Conservation (phyloP, 495 filamentous ascomycete genomes). For the Bryoglossum gracile region DNA sequence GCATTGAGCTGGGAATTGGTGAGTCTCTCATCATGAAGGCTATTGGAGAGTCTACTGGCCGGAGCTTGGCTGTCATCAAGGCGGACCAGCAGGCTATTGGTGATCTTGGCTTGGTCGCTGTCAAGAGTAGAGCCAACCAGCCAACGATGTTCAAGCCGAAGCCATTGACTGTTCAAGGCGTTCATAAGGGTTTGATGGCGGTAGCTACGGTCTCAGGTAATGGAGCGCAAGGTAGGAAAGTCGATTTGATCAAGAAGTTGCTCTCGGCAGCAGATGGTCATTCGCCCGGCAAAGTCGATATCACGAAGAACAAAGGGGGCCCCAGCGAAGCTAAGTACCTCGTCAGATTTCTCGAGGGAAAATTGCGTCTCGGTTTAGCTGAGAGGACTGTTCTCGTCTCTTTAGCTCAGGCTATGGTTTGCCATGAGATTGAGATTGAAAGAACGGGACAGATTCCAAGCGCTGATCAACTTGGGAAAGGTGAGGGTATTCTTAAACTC, state of each 20-base stretch:
- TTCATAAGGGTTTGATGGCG: conserved; percentile 79
- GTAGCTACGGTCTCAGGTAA: conserved; percentile 84
- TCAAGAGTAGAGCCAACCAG: conserved; percentile 89
- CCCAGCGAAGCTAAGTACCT: conserved; percentile 92
- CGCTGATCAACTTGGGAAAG: conserved; percentile 67
- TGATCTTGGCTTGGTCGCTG: conserved; percentile 87
- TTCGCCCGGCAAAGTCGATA: conserved; percentile 70
- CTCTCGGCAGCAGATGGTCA: conserved; percentile 76
- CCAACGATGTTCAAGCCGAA: conserved; percentile 98
- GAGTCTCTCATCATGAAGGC: conserved; percentile 98
- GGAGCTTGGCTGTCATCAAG: conserved; percentile 81
- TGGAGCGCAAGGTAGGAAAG: conserved; percentile 83
- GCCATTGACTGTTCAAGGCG: conserved; percentile 74
- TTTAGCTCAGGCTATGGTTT: conserved; percentile 78
- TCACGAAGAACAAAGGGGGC: conserved; percentile 87
- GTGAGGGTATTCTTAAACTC: conserved; percentile 76
- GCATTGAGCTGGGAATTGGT: conserved; percentile 92
- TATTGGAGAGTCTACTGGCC: conserved; percentile 88
- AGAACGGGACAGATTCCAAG: conserved; percentile 57
- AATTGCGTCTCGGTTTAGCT: conserved; percentile 81
- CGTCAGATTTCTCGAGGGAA: conserved; percentile 88
- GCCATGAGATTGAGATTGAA: conserved; percentile 66
- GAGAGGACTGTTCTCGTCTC: conserved; percentile 88
- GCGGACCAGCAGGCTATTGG: conserved; percentile 92
- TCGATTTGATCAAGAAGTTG: conserved; percentile 90